Base-by-base conservation (phyloP, 1,139 yeast genomes). In the Kodamaea plutei region DNA sequence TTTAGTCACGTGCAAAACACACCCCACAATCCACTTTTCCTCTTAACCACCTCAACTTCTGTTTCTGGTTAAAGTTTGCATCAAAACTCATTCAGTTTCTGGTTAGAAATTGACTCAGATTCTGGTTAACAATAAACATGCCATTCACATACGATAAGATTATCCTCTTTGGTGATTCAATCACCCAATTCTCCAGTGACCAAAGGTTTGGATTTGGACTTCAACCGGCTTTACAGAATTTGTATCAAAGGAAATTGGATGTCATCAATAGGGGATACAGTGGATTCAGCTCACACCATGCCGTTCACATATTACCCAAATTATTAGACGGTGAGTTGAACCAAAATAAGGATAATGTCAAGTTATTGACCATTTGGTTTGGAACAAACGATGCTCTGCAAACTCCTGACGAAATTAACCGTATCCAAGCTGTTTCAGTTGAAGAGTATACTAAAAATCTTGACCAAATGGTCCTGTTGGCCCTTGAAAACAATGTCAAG, bases 331-430 rank as follows among this genome's bases (percentile, higher is more conserved):
- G 56, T 1, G 82, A 74, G 35, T 54, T 61, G 34, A 57, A 54
- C 15, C 48, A 43, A 2, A 40, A 46, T 3, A 37, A 42, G 20
- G 48, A 57, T 10, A 54, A 54, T 31, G 39, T 61, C 32, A 50
- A 54, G 36, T 43, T 81, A 19, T 65, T 73, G 39, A 70, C 78
- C 0, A 57, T 85, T 3, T 84, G 80, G 52, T 75, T 83, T 44
- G 95, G 95, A 1, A 71, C 93, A 7, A 85, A 85, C 47, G 95
- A 85, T 50, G 77, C 85, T 0, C 44, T 61, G 3, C 58, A 55
- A 3, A 17, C 19, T 6, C 27, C 29, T 3, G 48, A 41, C 23
- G 19, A 24, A 8, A 9, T 35, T 6, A 67, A 65, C 20, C 50
- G 56, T 4, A 55, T 61, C 15, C 94, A 83, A 49, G 61, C 62